Percentiles rank a stretch among this genome's conserved stretches.
phyloP scores from a whole-genome alignment of 2,329 filamentous ascomycete species.

The Colletotrichum siamense region DNA sequence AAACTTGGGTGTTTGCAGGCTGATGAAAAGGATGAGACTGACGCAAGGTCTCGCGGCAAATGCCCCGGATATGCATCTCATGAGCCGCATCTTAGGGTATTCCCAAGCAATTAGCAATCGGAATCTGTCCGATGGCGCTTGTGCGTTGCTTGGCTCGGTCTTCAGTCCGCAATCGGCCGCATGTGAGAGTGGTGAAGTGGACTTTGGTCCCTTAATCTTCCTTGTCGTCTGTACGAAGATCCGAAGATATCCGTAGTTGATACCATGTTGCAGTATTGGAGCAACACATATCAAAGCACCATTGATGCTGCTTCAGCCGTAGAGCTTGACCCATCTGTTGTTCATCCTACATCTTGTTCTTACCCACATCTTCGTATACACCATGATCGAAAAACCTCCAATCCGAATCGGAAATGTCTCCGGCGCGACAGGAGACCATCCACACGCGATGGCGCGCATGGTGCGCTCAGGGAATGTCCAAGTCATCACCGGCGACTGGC shows the following conservation, averaged over 20 bases:
- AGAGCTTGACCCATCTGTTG: not conserved
- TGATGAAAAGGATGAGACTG: not conserved
- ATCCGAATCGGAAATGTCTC: conserved; percentile 25
- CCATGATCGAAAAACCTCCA: conserved; percentile 33
- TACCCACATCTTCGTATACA: not conserved
- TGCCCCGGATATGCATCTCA: not conserved
- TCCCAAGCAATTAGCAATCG: not conserved
- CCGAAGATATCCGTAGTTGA: not conserved
- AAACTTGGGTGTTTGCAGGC: not conserved
- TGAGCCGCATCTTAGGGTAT: not conserved
- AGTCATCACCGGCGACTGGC: conserved; percentile 45
- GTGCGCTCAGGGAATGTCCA: conserved; percentile 32
- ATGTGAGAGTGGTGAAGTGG: not conserved
- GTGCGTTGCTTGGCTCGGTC: not conserved
- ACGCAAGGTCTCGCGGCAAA: not conserved
- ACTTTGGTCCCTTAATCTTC: not conserved
- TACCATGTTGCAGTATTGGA: not conserved
- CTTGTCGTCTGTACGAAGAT: not conserved
- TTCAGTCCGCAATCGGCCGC: not conserved
- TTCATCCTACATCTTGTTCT: fast-evolving
- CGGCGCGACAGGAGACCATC: conserved; percentile 37
- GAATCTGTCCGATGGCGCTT: not conserved
- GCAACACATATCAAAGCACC: not conserved
- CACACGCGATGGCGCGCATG: conserved; percentile 38
- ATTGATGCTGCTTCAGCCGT: not conserved